phyloP scores from a whole-genome alignment of 1,284 basidiomycete species.

The Tausonia pullulans region DNA sequence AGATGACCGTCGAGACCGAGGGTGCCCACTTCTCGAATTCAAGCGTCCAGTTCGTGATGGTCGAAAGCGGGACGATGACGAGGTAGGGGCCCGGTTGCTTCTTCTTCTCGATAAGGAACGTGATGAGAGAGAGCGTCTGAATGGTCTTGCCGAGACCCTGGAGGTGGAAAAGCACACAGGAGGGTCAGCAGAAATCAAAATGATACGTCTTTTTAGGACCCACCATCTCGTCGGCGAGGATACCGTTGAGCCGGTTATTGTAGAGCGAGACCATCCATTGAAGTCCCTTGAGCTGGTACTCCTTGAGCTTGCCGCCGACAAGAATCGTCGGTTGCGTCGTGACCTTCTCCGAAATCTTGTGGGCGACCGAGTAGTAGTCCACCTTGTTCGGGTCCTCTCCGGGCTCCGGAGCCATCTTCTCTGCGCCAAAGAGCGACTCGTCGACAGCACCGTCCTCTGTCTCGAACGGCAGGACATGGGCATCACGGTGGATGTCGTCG shows the following conservation, averaged over 20 bases:
- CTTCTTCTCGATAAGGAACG: slow-evolving; percentile 91
- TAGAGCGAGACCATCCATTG: slow-evolving; percentile 95
- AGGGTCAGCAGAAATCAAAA: background rate
- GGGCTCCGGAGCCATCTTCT: slow-evolving; percentile 50
- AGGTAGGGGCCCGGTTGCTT: slow-evolving; percentile 88
- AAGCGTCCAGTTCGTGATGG: slow-evolving; percentile 95
- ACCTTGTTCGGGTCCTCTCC: slow-evolving; percentile 55
- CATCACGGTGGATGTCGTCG: slow-evolving; percentile 43
- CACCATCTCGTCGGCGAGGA: slow-evolving; percentile 90
- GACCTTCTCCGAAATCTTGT: slow-evolving; percentile 83
- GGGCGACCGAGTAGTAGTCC: slow-evolving; percentile 96
- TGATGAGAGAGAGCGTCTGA: slow-evolving; percentile 89
- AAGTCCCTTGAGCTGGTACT: slow-evolving; percentile 90
- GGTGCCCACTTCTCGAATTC: slow-evolving; percentile 99
- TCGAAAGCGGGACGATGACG: slow-evolving; percentile 94
- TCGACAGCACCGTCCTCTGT: slow-evolving; percentile 61
- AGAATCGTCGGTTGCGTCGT: slow-evolving; percentile 71
- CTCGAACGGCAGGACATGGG: slow-evolving; percentile 38
- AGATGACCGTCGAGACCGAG: slow-evolving; percentile 67
- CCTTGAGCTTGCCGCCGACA: slow-evolving; percentile 72
- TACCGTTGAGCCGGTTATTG: slow-evolving; percentile 87
- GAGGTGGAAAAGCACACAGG: slow-evolving; percentile 8
- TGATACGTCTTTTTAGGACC: slow-evolving; percentile 17
- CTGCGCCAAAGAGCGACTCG: slow-evolving; percentile 83
- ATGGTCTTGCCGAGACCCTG: slow-evolving; percentile 94